phyloP scores from a whole-genome alignment of 1,284 basidiomycete genomes.

The Ceratobasidium sp. region DNA sequence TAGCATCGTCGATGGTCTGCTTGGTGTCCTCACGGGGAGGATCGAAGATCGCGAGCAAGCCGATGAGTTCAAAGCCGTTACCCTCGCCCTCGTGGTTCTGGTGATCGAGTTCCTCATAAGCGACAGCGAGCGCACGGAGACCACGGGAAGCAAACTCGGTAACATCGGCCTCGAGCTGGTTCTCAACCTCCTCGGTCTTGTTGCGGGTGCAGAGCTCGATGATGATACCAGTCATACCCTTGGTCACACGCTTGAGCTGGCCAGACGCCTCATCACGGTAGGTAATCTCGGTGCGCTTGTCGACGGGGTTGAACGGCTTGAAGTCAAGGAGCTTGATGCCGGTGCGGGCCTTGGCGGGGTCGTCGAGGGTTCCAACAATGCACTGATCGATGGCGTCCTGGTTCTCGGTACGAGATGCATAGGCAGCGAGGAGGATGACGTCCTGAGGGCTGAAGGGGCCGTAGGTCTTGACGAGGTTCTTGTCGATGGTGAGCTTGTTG shows the following conservation, averaged over 20 bases:
- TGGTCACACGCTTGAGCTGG: slow-evolving; percentile 97
- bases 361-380: slow-evolving; percentile 84
- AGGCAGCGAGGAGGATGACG: slow-evolving; percentile 92
- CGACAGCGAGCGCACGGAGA: slow-evolving; percentile 97
- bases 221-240: slow-evolving; percentile 99
- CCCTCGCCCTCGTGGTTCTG: slow-evolving; percentile 84
- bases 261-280: slow-evolving; percentile 94
- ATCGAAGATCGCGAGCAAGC: slow-evolving; percentile 97
- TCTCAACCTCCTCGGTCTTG: slow-evolving; percentile 93
- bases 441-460: slow-evolving; percentile 89
- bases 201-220: slow-evolving; percentile 96
- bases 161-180: slow-evolving; percentile 91
- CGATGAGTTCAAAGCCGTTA: slow-evolving; percentile 96
- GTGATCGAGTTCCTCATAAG: slow-evolving; percentile 91
- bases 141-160: slow-evolving; percentile 96
- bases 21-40: slow-evolving; percentile 98
- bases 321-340: slow-evolving; percentile 98
- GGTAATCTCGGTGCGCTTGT: slow-evolving; percentile 99
- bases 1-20: slow-evolving; percentile 97
- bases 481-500: slow-evolving; percentile 99
- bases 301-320: slow-evolving; percentile 99
- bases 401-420: slow-evolving; percentile 98
- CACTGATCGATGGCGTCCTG: slow-evolving; percentile 96
- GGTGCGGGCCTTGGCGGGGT: slow-evolving; percentile 78
- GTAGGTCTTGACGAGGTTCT: slow-evolving; percentile 91